Conservation (phyloP, 2,329 filamentous ascomycete genomes). For the Phyllosticta citriasiana region DNA sequence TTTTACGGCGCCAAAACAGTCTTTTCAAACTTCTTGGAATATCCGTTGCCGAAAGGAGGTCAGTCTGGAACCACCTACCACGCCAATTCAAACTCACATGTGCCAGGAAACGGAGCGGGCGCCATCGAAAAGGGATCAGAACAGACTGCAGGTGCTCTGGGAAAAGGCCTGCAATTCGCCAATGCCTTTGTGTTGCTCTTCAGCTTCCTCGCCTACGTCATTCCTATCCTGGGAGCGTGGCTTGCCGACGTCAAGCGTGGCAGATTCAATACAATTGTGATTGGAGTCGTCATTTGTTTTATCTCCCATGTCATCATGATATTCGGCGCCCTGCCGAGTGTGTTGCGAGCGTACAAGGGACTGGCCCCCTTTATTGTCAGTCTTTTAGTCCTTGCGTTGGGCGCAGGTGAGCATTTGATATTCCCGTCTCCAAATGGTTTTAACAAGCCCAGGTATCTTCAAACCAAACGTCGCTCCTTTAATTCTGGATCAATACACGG, state of each 20-base stretch:
- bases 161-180: constrained; percentile 45
- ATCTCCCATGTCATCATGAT: constrained; percentile 26
- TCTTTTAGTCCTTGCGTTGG: constrained; percentile 29
- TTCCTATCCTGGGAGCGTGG: constrained; percentile 41
- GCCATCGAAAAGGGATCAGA: constrained; percentile 22
- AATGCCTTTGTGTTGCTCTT: constrained; percentile 46
- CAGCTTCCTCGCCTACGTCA: constrained; percentile 46
- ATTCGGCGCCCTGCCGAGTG: constrained; percentile 31
- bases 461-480: constrained; percentile 35
- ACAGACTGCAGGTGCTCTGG: constrained; percentile 45
- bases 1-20: constrained; percentile 49
- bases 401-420: constrained; percentile 20
- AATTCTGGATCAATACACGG: constrained; percentile 35
- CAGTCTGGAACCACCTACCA: not conserved
- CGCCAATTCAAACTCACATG: too few species aligned
- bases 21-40: constrained; percentile 54
- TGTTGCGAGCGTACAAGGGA: constrained; percentile 26
- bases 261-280: constrained; percentile 29
- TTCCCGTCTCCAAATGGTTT: constrained; percentile 12
- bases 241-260: constrained; percentile 35
- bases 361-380: constrained; percentile 31
- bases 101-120: constrained; percentile 15
- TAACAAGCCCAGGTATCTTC: constrained; percentile 20
- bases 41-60: constrained; percentile 41
- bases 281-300: constrained; percentile 31